Conservation (phyloP, 345 rosid species). For the Barbarea vulgaris region DNA sequence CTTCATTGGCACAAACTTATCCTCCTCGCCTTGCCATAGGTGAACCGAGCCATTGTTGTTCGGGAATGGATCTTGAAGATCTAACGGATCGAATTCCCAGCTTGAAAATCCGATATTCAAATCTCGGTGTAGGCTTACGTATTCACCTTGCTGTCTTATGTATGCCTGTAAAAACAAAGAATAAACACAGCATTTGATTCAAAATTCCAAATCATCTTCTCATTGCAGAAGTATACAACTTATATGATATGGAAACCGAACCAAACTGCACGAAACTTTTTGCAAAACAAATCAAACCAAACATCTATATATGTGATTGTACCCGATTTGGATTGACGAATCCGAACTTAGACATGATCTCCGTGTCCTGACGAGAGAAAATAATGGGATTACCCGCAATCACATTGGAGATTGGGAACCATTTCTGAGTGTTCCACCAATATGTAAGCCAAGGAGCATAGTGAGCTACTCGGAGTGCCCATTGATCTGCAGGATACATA, state of each 20-base stretch:
- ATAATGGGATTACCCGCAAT: slow-evolving; percentile 30
- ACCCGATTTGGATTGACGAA: slow-evolving; percentile 23
- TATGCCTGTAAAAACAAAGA: slow-evolving; percentile 31
- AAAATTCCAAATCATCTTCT: not conserved
- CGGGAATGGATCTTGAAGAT: slow-evolving; percentile 60
- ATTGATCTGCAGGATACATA: slow-evolving; percentile 49
- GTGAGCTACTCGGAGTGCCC: slow-evolving; percentile 59
- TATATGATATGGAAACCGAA: slow-evolving; percentile 1
- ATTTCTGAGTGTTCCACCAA: slow-evolving; percentile 69
- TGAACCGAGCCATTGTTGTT: slow-evolving; percentile 57
- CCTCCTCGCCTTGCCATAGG: slow-evolving; percentile 85
- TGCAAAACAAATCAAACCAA: not conserved
- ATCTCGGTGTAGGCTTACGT: slow-evolving; percentile 63
- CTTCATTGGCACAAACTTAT: slow-evolving; percentile 50
- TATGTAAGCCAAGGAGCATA: slow-evolving; percentile 51
- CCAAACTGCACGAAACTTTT: not conserved
- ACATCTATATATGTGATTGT: not conserved
- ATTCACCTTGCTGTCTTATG: slow-evolving; percentile 59
- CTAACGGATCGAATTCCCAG: slow-evolving; percentile 83
- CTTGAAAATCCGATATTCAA: slow-evolving; percentile 63
- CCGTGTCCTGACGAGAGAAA: slow-evolving; percentile 45
- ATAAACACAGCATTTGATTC: not conserved
- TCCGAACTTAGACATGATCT: slow-evolving; percentile 40
- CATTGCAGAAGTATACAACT: not conserved
- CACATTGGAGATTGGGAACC: slow-evolving; percentile 48